Evolutionary conservation across 352 stramenopile species (phyloP), one percentile per base, ranked within the genome.

Genomic region (Globisporangium middletonii): DNA sequence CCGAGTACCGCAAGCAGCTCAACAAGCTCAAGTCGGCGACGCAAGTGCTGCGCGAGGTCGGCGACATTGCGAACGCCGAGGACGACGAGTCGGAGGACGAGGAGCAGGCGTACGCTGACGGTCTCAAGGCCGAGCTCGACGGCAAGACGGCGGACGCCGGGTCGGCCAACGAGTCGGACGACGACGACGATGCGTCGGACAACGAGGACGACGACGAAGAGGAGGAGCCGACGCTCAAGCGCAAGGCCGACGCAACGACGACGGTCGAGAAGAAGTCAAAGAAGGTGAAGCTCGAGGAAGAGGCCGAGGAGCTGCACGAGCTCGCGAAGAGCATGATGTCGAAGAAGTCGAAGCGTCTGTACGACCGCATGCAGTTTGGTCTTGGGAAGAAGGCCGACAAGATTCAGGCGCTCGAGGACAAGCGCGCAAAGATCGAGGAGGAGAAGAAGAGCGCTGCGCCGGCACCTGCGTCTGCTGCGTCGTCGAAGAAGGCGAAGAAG

Each of bases 1-100:
- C 97, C 9, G 94, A 97, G 54, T 99, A 99, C 79, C 86, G 92
- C 50, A 97, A 90, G 71, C 77, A 94, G 65, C 71, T 94, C 47
- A 68, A 88, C 41, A 91, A 91, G 64, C 72, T 92, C 67, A 90
- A 90, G 69, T 92, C 81, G 33, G 84, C 84, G n/a, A 68, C 72
- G 13, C 79, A 92, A 64, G 78, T 90, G 49, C 60, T 90, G 38
- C 75, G 71, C 52, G 83, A 93, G 42, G 69, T 88, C 5, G 76
- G 69, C 2, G 79, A 82, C 44, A 70, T 76, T 30, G 73, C 85
- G 1, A 59, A 62, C 2, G 73, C 67, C 18, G 77, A 88, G 45
- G 71, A 83, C 44, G 75, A 87, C 13, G 79, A 82, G 26, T 69
- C 61, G 4, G 83, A 86, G 26, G 77, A 90, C 53, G 77, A 90